phyloP scores from a whole-genome alignment of 78 protist species.

The Planoprotostelium fungivorum region DNA sequence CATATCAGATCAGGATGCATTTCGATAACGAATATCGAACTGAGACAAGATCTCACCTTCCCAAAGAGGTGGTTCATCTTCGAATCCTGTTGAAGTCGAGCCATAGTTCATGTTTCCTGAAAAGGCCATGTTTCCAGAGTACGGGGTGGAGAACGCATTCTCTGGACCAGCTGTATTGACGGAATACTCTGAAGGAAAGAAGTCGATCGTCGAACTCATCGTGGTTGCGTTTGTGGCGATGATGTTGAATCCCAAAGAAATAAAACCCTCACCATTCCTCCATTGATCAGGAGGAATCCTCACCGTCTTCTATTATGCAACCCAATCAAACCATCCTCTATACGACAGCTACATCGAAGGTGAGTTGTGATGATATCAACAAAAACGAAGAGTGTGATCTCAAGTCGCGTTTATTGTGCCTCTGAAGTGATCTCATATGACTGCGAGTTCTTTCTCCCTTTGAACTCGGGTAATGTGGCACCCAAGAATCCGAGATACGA shows the following conservation, averaged over 20 bases:
- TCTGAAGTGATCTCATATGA: too few relatives aligned
- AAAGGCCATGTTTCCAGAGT: background rate
- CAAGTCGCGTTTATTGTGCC: too few relatives aligned
- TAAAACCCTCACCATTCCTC: too few relatives aligned
- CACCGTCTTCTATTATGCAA: too few relatives aligned
- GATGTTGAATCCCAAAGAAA: too few relatives aligned
- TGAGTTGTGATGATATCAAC: too few relatives aligned
- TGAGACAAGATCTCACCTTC: background rate
- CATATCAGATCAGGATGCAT: background rate
- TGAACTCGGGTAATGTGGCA: background rate
- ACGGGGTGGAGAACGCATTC: background rate
- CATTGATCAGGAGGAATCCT: too few relatives aligned
- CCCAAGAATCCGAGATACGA: background rate
- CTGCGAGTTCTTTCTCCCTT: too few relatives aligned
- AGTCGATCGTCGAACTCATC: background rate
- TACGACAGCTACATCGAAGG: too few relatives aligned
- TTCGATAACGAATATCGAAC: background rate
- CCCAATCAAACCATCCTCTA: too few relatives aligned
- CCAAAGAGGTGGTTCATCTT: background rate
- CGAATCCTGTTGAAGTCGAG: background rate
- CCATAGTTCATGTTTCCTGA: background rate
- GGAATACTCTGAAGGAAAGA: background rate
- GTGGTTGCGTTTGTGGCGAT: too few relatives aligned
- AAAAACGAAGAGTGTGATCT: too few relatives aligned
- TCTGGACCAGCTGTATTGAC: background rate